Conservation (phyloP, 148 eudicot species). For the Bassia scoparia region DNA sequence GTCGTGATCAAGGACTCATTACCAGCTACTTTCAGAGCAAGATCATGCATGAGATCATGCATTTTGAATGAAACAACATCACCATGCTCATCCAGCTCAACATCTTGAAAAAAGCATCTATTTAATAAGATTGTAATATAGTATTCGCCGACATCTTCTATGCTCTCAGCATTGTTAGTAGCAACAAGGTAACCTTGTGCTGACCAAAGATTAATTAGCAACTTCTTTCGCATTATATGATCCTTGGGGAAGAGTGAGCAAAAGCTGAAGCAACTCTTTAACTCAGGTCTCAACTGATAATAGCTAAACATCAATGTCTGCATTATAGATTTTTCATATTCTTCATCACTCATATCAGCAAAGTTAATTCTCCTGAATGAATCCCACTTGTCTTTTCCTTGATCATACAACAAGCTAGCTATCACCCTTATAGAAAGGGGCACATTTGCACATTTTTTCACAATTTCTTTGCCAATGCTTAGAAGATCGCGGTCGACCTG, state of each 20-base stretch:
- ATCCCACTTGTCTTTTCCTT: background rate
- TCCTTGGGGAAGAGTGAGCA: conserved; percentile 8
- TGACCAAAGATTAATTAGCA: background rate
- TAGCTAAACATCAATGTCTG: background rate
- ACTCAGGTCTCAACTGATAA: background rate
- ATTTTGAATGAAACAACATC: conserved; percentile 12
- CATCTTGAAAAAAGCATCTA: background rate
- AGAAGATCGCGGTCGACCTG: background rate
- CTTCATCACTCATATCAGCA: background rate
- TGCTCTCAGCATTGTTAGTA: background rate
- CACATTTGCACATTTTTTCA: background rate
- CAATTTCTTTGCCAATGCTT: background rate
- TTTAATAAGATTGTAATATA: background rate
- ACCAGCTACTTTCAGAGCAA: background rate
- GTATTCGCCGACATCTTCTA: background rate
- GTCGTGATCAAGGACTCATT: background rate
- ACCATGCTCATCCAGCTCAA: background rate
- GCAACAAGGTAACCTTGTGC: conserved; percentile 6
- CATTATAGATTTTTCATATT: background rate
- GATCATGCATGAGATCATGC: conserved; percentile 17
- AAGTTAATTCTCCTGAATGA: background rate
- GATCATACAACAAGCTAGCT: background rate
- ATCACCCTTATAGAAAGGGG: background rate
- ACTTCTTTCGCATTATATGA: background rate
- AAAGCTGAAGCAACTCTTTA: conserved; percentile 1